A percentile compares a stretch with the other conserved stretches of the same genome.
Evolutionary conservation across 2,329 filamentous ascomycete genomes (phyloP).

Genomic region (Fusarium longipes): DNA sequence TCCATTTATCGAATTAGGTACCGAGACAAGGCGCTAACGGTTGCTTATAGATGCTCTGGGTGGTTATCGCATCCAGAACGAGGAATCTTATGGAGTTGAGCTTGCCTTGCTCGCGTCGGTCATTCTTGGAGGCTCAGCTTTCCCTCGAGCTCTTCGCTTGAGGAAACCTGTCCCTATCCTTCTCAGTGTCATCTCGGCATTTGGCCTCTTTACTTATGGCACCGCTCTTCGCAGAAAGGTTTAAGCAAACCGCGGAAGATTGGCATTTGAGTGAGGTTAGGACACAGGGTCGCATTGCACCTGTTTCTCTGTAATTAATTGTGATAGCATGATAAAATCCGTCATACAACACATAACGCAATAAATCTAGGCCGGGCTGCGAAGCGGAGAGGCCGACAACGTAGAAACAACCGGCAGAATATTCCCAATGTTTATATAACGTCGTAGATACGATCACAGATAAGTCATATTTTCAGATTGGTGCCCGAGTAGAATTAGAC

Average conservation of each 20-base stretch:
- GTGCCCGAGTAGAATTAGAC: too few species aligned
- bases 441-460: too few species aligned
- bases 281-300: neutral
- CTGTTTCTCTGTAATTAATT: neutral
- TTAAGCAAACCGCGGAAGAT: neutral
- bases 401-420: too few species aligned
- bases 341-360: neutral
- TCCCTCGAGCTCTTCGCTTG: constrained; percentile 86
- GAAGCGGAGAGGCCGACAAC: neutral
- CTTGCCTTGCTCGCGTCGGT: constrained; percentile 87
- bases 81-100: constrained; percentile 85
- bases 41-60: constrained; percentile 73
- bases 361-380: neutral
- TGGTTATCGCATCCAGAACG: constrained; percentile 80
- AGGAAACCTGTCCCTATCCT: constrained; percentile 86
- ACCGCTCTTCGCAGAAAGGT: constrained; percentile 66
- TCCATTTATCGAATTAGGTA: neutral
- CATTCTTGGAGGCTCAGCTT: constrained; percentile 84
- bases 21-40: neutral
- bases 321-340: neutral
- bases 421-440: too few species aligned
- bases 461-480: too few species aligned
- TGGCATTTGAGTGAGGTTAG: neutral
- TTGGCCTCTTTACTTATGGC: constrained; percentile 84
- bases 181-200: constrained; percentile 81